phyloP scores from a whole-genome alignment of 495 filamentous ascomycete genomes.

The Tuber microsphaerosporum region DNA sequence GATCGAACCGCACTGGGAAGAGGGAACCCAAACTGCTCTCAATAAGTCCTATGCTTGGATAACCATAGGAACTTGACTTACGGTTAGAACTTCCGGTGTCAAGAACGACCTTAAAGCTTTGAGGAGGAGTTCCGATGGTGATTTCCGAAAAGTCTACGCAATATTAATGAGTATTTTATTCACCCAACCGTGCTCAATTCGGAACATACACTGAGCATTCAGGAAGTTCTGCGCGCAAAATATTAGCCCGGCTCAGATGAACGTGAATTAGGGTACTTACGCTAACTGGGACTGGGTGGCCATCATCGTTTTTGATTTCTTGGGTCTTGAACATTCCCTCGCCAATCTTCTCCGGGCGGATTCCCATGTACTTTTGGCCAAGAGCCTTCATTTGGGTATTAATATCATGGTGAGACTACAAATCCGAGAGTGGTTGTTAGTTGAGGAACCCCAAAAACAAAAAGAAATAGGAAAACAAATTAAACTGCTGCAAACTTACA shows the following conservation, averaged over 20 bases:
- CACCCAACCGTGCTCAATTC: background rate
- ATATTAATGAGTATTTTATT: slow-evolving; percentile 6
- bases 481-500: slow-evolving; percentile 49
- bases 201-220: slow-evolving; percentile 88
- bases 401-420: slow-evolving; percentile 67
- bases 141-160: slow-evolving; percentile 90
- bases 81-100: slow-evolving; percentile 97
- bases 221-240: slow-evolving; percentile 65
- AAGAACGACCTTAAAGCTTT: slow-evolving; percentile 95
- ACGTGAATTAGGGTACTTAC: slow-evolving; percentile 18
- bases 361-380: slow-evolving; percentile 89
- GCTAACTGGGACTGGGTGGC: slow-evolving; percentile 78
- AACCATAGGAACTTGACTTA: slow-evolving; percentile 17
- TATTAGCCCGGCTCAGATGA: slow-evolving; percentile 21
- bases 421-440: background rate
- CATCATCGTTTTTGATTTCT: slow-evolving; percentile 56
- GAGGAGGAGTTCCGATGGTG: slow-evolving; percentile 80
- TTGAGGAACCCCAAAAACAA: background rate
- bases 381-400: slow-evolving; percentile 71
- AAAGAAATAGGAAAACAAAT: background rate
- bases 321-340: slow-evolving; percentile 73
- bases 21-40: slow-evolving; percentile 77
- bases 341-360: slow-evolving; percentile 60
- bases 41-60: slow-evolving; percentile 5
- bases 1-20: slow-evolving; percentile 81